Evolutionary conservation across 1,139 yeast genomes (phyloP).

Genomic region (Zygoascus meyerae): DNA sequence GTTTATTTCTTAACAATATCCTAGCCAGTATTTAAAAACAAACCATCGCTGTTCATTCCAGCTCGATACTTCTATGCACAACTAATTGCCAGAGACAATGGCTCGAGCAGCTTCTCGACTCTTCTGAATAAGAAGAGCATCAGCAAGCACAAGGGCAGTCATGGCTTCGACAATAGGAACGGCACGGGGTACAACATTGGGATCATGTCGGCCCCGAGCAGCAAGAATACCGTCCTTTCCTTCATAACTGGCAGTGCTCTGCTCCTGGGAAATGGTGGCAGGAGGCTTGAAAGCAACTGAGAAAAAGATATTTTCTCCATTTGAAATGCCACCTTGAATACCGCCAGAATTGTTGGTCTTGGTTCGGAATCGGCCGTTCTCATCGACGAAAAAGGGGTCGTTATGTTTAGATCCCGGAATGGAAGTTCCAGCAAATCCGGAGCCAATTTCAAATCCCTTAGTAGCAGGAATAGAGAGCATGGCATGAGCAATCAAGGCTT

Average conservation of each 20-base stretch:
- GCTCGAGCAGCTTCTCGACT: constrained; percentile 57
- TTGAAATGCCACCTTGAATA: constrained; percentile 94
- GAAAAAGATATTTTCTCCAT: constrained; percentile 92
- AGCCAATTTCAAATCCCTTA: constrained; percentile 95
- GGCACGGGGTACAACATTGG: constrained; percentile 97
- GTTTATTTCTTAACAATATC: too few species aligned
- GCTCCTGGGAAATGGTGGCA: constrained; percentile 94
- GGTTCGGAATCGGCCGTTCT: constrained; percentile 59
- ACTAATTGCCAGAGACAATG: constrained; percentile 11
- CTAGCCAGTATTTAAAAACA: too few species aligned
- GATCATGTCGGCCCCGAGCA: constrained; percentile 97
- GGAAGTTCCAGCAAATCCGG: constrained; percentile 85
- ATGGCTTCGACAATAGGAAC: constrained; percentile 97
- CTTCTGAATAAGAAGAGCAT: constrained; percentile 77
- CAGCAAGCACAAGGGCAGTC: constrained; percentile 91
- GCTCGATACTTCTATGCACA: not conserved
- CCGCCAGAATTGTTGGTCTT: constrained; percentile 93
- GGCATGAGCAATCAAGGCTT: constrained; percentile 92
- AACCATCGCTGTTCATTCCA: too few species aligned
- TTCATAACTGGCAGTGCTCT: constrained; percentile 77
- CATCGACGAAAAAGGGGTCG: constrained; percentile 58
- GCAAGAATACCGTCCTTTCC: constrained; percentile 84
- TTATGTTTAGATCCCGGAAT: constrained; percentile 93
- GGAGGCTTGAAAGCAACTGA: constrained; percentile 97
- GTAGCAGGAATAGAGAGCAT: constrained; percentile 97